Percentiles rank a stretch among this genome's conserved stretches.
Conservation (phyloP, 192 early-diverging fungal species). For the Backusella luteola region DNA sequence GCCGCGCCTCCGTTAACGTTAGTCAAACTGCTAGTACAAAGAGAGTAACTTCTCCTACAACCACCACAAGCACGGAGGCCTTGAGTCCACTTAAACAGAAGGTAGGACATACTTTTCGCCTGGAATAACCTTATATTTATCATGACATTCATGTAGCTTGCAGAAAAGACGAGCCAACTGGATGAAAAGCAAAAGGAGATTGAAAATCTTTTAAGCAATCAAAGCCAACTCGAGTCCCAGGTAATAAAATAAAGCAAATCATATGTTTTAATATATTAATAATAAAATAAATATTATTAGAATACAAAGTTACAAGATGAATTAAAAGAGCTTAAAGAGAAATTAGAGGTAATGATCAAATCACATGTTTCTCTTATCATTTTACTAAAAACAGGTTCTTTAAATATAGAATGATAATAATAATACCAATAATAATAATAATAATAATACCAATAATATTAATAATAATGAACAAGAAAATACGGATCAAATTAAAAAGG, state of each 20-base stretch:
- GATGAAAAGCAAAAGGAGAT: conserved; percentile 14
- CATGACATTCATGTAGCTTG: neutral
- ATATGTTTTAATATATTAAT: neutral
- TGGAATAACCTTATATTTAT: neutral
- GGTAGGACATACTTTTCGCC: neutral
- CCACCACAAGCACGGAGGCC: neutral
- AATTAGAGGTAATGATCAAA: neutral
- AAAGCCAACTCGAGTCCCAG: neutral
- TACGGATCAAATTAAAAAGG: neutral
- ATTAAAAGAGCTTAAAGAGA: neutral
- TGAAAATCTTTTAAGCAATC: conserved; percentile 1
- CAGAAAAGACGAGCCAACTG: neutral
- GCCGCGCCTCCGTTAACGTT: neutral
- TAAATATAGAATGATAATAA: neutral
- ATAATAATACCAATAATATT: neutral
- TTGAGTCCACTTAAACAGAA: neutral
- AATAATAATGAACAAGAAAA: neutral
- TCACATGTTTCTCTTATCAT: neutral
- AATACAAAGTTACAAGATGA: neutral
- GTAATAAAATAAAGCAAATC: neutral
- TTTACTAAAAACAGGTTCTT: neutral
- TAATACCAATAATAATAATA: neutral
- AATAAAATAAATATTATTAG: neutral
- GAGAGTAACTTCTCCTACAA: neutral
- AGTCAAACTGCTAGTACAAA: neutral